These are phyloP conservation scores for Collybia sordida DNA, from an alignment of 768 basidiomycete genomes.

Conservation along the genomic window DNA sequence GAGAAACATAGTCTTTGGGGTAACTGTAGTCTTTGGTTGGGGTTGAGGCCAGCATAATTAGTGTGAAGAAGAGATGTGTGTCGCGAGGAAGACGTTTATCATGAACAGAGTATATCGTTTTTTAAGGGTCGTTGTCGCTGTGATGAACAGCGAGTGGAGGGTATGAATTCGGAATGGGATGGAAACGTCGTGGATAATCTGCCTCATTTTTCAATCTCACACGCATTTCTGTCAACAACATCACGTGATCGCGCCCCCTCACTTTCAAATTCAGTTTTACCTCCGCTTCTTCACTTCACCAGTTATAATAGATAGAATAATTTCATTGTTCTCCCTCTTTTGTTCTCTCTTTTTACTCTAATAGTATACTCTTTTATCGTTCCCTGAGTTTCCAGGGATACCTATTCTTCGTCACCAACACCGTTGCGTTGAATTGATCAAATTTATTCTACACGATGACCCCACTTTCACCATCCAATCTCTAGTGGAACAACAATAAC, in stretches of 20 bases:
- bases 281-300: too few relatives aligned
- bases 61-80: conserved; percentile 19
- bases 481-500: too few relatives aligned
- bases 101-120: conserved; percentile 2
- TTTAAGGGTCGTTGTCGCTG: conserved; percentile 16
- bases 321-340: background rate
- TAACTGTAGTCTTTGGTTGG: conserved; percentile 31
- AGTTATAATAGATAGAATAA: too few relatives aligned
- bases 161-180: conserved; percentile 26
- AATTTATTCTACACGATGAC: too few relatives aligned
- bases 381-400: too few relatives aligned
- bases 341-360: background rate
- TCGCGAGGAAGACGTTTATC: conserved; percentile 11
- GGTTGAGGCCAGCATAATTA: conserved; percentile 44
- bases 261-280: background rate
- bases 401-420: too few relatives aligned
- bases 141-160: conserved; percentile 19
- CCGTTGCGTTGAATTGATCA: too few relatives aligned
- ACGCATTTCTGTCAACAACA: conserved; percentile 39
- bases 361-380: background rate
- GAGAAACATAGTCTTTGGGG: conserved; percentile 22
- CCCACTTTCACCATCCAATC: too few relatives aligned
- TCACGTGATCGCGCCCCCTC: conserved; percentile 42
- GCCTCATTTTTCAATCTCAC: conserved; percentile 37
- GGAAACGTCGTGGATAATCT: conserved; percentile 10